Evolutionary conservation across 1,284 basidiomycete genomes (phyloP).

Genomic region (Leccinum pseudoinsigne): DNA sequence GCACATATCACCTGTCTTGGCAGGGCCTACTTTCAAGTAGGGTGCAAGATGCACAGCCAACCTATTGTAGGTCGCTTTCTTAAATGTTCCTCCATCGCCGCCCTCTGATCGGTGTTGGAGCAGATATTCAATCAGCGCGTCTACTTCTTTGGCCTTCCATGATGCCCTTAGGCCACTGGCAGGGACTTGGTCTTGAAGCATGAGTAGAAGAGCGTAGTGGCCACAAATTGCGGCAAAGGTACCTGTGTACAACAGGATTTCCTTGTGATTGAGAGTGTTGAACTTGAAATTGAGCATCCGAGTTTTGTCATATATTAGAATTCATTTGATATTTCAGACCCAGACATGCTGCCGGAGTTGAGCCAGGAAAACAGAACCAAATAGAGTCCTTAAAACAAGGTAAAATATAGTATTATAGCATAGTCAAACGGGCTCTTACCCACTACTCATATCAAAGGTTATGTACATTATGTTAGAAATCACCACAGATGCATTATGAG

Average conservation of each 20-base stretch:
- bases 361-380: neutral
- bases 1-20: neutral
- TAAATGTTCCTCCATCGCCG: neutral
- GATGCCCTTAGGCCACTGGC: neutral
- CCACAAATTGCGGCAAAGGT: neutral
- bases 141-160: neutral
- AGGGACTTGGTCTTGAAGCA: neutral
- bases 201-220: neutral
- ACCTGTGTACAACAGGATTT: neutral
- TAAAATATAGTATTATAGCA: neutral
- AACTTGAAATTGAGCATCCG: neutral
- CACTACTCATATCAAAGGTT: too few species aligned
- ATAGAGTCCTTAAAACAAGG: neutral
- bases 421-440: neutral
- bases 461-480: too few species aligned
- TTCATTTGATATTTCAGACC: neutral
- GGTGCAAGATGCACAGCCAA: neutral
- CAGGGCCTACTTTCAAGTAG: neutral
- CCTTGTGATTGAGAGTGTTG: neutral
- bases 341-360: neutral
- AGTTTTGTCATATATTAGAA: neutral
- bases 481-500: too few species aligned
- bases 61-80: neutral
- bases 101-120: neutral
- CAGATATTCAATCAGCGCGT: rapidly evolving